Evolutionary conservation across 2,329 filamentous ascomycete genomes (phyloP).

Genomic region (Cladorrhinum sp.): DNA sequence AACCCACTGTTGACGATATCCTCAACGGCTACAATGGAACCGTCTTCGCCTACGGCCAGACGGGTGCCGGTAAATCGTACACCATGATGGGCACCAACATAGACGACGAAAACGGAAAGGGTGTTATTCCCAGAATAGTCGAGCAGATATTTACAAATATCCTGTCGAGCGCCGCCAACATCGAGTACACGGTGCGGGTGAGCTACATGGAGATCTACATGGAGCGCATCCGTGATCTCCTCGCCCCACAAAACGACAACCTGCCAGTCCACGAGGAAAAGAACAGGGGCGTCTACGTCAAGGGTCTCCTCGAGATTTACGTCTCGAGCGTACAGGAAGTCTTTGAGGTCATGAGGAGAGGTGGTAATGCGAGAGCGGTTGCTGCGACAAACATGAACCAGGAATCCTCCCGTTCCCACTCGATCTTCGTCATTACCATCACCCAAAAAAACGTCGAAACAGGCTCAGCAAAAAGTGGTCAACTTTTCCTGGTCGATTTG

Average conservation of each 20-base stretch:
- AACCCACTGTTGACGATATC: slow-evolving; percentile 93
- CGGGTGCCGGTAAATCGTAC: slow-evolving; percentile 96
- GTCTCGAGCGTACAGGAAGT: slow-evolving; percentile 94
- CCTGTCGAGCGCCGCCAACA: slow-evolving; percentile 83
- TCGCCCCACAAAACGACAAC: slow-evolving; percentile 92
- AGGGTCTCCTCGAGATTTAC: slow-evolving; percentile 90
- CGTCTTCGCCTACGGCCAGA: slow-evolving; percentile 98
- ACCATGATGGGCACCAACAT: slow-evolving; percentile 99
- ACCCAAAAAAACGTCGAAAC: slow-evolving; percentile 98
- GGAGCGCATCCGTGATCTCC: slow-evolving; percentile 92
- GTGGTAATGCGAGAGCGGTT: slow-evolving; percentile 84
- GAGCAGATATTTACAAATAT: slow-evolving; percentile 98
- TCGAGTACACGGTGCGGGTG: slow-evolving; percentile 97
- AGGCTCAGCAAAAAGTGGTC: slow-evolving; percentile 91
- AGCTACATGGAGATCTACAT: slow-evolving; percentile 99
- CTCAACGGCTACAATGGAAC: slow-evolving; percentile 99
- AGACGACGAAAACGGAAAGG: slow-evolving; percentile 80
- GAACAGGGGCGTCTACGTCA: slow-evolving; percentile 92
- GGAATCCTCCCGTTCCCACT: slow-evolving; percentile 96
- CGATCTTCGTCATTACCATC: slow-evolving; percentile 95
- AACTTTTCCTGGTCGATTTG: slow-evolving; percentile 95
- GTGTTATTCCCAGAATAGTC: slow-evolving; percentile 94
- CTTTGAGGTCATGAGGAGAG: slow-evolving; percentile 92
- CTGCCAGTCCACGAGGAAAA: slow-evolving; percentile 98
- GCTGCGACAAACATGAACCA: slow-evolving; percentile 99